Percentiles rank a stretch among this genome's conserved stretches.
Conservation (phyloP, 2,329 filamentous ascomycete species). For the Didymella exigua region DNA sequence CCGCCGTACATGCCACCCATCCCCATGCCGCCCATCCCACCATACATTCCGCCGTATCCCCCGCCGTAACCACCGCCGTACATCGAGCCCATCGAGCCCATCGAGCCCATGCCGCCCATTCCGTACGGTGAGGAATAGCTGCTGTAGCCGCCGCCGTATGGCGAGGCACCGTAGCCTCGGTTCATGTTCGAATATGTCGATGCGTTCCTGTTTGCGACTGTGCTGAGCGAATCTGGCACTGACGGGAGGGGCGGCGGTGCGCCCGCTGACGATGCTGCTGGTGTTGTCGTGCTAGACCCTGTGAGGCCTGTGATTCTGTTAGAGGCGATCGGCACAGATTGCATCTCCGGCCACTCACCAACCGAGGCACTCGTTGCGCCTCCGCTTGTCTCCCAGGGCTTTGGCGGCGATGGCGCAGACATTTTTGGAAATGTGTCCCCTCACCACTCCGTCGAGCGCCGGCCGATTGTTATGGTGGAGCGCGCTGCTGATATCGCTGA, state of each 20-base stretch:
- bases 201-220: conserved; percentile 85
- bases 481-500: conserved; percentile 21
- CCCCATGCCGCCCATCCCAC: conserved; percentile 37
- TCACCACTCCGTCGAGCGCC: conserved; percentile 35
- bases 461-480: conserved; percentile 15
- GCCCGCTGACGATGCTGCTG: conserved; percentile 48
- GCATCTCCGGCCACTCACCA: conserved; percentile 35
- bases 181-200: conserved; percentile 75
- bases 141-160: conserved; percentile 55
- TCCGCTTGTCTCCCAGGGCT: conserved; percentile 91
- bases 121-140: conserved; percentile 54
- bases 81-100: conserved; percentile 18
- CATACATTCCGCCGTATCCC: conserved; percentile 48
- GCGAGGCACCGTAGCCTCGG: conserved; percentile 57
- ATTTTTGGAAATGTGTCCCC: conserved; percentile 47
- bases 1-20: conserved; percentile 57
- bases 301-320: conserved; percentile 41
- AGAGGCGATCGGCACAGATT: conserved; percentile 27
- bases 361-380: conserved; percentile 55
- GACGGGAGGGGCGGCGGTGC: conserved; percentile 75
- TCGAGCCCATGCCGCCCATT: conserved; percentile 25
- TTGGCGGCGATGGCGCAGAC: conserved; percentile 80
- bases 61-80: conserved; percentile 52
- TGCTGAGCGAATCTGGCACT: conserved; percentile 76
- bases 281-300: conserved; percentile 48